Evolutionary conservation across 2,329 filamentous ascomycete genomes (phyloP), one percentile per base, ranked within the genome.

Genomic region (Apiospora hydei): DNA sequence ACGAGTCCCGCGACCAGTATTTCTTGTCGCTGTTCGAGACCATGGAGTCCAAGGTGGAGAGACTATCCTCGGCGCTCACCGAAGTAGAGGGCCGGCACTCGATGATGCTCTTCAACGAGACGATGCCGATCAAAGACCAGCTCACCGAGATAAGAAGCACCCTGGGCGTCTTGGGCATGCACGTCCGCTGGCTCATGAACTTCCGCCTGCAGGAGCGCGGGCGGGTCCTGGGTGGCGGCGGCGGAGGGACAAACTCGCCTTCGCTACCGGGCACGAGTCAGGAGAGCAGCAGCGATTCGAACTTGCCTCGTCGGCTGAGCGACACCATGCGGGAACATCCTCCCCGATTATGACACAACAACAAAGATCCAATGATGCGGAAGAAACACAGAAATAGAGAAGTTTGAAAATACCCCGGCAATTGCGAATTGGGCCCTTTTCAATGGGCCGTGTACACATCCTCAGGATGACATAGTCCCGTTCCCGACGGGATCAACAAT

Each of bases 101-200:
- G 44, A 87, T 90, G 80, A 87, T 89, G 84, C 84, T 90, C 11
- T 84, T 91, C 77, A 91, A 90, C 75, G 88, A 91, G 78, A 87
- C 89, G 6, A 85, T 90, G 77, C 88, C 87, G 10, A 86, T 91
- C 73, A 88, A 89, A 71, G 89, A 91, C 72, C 88, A 91, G 79
- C 85, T 91, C n/a, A 85, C 87, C 4, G 89, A 91, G 78, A 82
- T 90, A 57, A 83, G 86, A 61, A 89, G 86, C 80, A 89, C 86
- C 74, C 82, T 89, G 73, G 88, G 88, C 69, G 87, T 89, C 76
- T 84, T 90, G 61, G 85, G 86, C 70, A 89, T 90, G 88, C 88
- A 90, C 74, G 86, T 89, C 64, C 86, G 87, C 71, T 89, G 87
- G 87, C 83, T 90, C 41, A 85, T 89, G 78, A 88, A 87, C 73